Base-by-base conservation (phyloP, 805 yeast genomes). In the Pichia cephalocereana region DNA sequence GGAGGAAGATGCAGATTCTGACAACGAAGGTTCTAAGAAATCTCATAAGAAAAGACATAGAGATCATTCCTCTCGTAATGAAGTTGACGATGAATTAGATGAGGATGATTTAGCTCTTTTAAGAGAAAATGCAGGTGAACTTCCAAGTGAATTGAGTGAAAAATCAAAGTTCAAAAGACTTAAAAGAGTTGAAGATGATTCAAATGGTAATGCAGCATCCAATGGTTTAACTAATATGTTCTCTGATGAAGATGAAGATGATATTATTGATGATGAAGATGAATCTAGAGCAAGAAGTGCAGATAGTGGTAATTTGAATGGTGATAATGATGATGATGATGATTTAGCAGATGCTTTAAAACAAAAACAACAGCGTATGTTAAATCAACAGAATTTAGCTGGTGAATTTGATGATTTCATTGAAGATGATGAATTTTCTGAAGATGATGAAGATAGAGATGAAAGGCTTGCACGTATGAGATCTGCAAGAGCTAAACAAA, bases 391-490 rank as follows among this genome's bases (percentile, higher is more conserved):
- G 43, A 26, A 46, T 40, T 46, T 51, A 15, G 41, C 52, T 62
- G 48, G 66, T 66, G 98, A 93, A 65, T 80, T 91, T 58, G 99
- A 89, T 63, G 99, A 90, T 62, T 93, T 93, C 68, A 93, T 93
- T 57, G 99, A 91, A 67, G 97, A 91, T 52, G 99, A 93, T 66
- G 97, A 90, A 64, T 84, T 85, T 60, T 86, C 95, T 9, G 97
- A 88, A 60, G 96, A 89, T 60, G 88, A 82, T 57, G 89, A 83
- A 53, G 84, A 79, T 49, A 68, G 77, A 19, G 70, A 74, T 46
- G 77, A 71, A 51, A 54, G 62, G 43, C 52, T 64, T 12, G 70
- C 70, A 17, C 56, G 68, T 51, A 62, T 63, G 63, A 55, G 69
- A 51, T 62, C 67, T 2, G 61, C 64, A 12, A 58, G 60, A 41